A percentile compares a stretch with the other conserved stretches of the same genome.
These are phyloP conservation scores for Coemansia javaensis DNA, from an alignment of 192 early-diverging fungal genomes.

Conservation along the genomic window DNA sequence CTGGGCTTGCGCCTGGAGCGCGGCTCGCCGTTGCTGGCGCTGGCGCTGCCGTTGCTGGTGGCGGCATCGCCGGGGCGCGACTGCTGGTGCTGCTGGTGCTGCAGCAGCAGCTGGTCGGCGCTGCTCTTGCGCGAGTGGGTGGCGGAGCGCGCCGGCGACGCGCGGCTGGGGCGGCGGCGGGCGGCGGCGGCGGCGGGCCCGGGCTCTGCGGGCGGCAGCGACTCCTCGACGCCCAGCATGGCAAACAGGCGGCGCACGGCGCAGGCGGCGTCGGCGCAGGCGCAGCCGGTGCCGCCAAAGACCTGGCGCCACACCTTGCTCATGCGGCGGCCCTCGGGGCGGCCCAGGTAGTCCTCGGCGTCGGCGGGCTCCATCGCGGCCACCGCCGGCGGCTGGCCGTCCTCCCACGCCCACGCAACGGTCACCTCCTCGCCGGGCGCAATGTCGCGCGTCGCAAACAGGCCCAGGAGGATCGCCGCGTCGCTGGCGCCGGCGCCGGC, in stretches of 20 bases:
- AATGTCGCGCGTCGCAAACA: constrained; percentile 60
- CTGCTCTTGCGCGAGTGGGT: constrained; percentile 26
- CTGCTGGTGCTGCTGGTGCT: too few species aligned
- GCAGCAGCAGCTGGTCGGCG: constrained; percentile 1
- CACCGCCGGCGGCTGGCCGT: constrained; percentile 40
- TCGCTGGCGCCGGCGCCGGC: constrained; percentile 13
- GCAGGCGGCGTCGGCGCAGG: constrained; percentile 25
- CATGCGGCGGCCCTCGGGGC: constrained; percentile 47
- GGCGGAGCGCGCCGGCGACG: background rate
- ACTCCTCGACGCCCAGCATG: constrained; percentile 42
- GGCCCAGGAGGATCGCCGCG: constrained; percentile 57
- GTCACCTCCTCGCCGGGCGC: constrained; percentile 64
- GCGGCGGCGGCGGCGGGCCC: constrained; percentile 7
- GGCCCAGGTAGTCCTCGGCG: constrained; percentile 36
- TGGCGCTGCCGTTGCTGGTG: background rate
- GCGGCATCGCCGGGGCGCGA: too few species aligned
- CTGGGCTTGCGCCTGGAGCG: too few species aligned
- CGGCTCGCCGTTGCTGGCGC: too few species aligned
- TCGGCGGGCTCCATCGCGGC: constrained; percentile 27
- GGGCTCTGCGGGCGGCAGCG: constrained; percentile 4
- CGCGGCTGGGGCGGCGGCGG: constrained; percentile 30
- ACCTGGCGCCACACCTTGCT: constrained; percentile 52
- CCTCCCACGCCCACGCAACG: constrained; percentile 67
- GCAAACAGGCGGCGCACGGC: constrained; percentile 37
- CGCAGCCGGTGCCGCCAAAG: constrained; percentile 41